phyloP scores from a whole-genome alignment of 345 rosid genomes.

The Populus euphratica region DNA sequence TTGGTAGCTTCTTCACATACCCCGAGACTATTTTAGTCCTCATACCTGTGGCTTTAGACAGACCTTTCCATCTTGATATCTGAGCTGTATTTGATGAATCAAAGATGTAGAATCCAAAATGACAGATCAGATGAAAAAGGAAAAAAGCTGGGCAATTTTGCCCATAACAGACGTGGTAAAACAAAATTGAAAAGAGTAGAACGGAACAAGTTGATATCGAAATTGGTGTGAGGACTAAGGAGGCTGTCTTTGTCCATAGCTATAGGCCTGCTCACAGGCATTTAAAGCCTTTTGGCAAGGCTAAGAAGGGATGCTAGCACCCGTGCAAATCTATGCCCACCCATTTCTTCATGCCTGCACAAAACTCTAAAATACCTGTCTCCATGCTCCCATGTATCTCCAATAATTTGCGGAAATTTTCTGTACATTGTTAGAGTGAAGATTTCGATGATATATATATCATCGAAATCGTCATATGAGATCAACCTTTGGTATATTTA shows the following conservation, averaged over 20 bases:
- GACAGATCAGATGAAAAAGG: conserved; percentile 2
- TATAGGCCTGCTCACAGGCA: conserved; percentile 4
- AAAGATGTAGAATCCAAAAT: background rate
- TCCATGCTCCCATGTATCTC: background rate
- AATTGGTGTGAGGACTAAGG: conserved; percentile 17
- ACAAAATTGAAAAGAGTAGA: background rate
- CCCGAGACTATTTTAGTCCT: background rate
- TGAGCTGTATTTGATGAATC: background rate
- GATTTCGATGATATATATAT: no score
- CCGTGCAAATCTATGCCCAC: conserved; percentile 5
- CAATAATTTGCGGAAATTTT: background rate
- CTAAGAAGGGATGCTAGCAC: background rate
- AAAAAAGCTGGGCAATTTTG: background rate
- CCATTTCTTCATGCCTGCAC: conserved; percentile 14
- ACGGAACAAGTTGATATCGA: background rate
- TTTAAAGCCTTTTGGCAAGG: conserved; percentile 25
- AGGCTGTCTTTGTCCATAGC: conserved; percentile 13
- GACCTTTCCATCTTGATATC: background rate
- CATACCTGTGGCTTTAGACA: background rate
- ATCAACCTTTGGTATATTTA: background rate
- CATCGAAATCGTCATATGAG: no score
- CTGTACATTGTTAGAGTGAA: background rate
- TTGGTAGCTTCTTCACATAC: background rate
- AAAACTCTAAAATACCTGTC: conserved; percentile 2
- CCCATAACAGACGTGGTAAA: background rate